phyloP scores from a whole-genome alignment of 148 eudicot species.

The Camellia granthamiana region DNA sequence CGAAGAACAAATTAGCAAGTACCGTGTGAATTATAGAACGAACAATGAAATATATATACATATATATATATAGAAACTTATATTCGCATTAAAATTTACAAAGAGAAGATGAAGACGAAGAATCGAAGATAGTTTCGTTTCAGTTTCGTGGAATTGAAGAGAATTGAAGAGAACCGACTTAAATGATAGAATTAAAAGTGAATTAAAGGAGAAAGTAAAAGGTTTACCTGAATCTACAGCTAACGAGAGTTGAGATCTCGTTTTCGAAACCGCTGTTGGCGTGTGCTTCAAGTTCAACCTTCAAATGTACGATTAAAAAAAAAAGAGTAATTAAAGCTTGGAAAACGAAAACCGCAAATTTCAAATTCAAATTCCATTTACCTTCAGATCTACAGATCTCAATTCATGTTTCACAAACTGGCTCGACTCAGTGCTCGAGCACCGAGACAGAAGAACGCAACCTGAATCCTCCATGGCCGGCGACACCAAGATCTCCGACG shows the following conservation, averaged over 20 bases:
- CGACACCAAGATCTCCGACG: conserved; percentile 14
- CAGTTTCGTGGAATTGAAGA: background rate
- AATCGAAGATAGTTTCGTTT: background rate
- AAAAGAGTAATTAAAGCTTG: background rate
- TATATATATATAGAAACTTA: background rate
- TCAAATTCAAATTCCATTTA: conserved; percentile 9
- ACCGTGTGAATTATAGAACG: background rate
- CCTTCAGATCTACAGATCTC: conserved; percentile 37
- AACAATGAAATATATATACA: background rate
- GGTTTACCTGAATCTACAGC: conserved; percentile 33
- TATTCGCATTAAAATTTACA: background rate
- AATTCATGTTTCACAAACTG: background rate
- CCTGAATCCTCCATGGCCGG: conserved; percentile 18
- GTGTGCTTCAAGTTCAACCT: conserved; percentile 23
- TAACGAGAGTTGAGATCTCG: conserved; percentile 17
- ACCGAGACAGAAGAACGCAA: conserved; percentile 10
- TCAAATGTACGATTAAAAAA: background rate
- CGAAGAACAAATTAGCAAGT: background rate
- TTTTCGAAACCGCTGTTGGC: conserved; percentile 16
- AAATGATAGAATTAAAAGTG: background rate
- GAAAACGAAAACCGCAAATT: background rate
- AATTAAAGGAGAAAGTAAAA: conserved; percentile 10
- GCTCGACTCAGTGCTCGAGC: conserved; percentile 13
- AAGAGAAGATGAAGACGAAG: background rate
- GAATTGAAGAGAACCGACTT: background rate